phyloP scores from a whole-genome alignment of 108 stramenopile species.

The Skeletonema potamos region DNA sequence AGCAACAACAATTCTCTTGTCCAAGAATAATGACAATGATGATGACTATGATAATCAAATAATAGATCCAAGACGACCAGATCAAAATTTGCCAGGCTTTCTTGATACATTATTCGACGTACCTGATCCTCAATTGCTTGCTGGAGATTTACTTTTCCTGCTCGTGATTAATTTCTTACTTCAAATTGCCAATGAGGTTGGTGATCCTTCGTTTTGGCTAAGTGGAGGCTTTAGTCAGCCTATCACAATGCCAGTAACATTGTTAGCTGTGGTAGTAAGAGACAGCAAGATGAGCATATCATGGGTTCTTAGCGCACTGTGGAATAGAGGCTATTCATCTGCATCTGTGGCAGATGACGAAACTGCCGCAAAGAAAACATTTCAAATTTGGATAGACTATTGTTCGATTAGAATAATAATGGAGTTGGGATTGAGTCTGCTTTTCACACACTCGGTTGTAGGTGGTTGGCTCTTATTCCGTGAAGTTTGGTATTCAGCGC shows the following conservation, averaged over 20 bases:
- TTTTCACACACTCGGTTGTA: slow-evolving; percentile 21
- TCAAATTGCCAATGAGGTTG: slow-evolving; percentile 32
- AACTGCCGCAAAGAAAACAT: slow-evolving; percentile 15
- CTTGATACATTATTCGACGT: slow-evolving; percentile 29
- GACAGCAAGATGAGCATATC: slow-evolving; percentile 46
- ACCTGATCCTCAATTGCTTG: slow-evolving; percentile 26
- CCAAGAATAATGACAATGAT: background rate
- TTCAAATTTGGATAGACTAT: slow-evolving; percentile 39
- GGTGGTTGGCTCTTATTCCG: slow-evolving; percentile 12
- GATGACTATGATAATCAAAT: background rate
- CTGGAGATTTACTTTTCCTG: slow-evolving; percentile 41
- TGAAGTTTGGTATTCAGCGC: slow-evolving; percentile 43
- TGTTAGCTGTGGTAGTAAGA: slow-evolving; percentile 29
- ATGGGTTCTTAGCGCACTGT: slow-evolving; percentile 28
- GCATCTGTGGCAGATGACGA: slow-evolving; percentile 29
- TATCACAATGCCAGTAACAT: slow-evolving; percentile 41
- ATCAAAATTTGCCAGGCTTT: background rate
- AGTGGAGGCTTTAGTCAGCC: slow-evolving; percentile 70
- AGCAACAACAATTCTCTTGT: background rate
- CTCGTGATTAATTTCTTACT: slow-evolving; percentile 37
- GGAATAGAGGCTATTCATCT: slow-evolving; percentile 34
- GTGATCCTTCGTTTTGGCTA: slow-evolving; percentile 51
- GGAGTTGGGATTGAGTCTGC: slow-evolving; percentile 22
- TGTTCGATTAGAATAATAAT: slow-evolving; percentile 32
- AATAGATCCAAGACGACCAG: background rate